phyloP scores from a whole-genome alignment of 306 rosid genomes.

The Rubus parviflorus region DNA sequence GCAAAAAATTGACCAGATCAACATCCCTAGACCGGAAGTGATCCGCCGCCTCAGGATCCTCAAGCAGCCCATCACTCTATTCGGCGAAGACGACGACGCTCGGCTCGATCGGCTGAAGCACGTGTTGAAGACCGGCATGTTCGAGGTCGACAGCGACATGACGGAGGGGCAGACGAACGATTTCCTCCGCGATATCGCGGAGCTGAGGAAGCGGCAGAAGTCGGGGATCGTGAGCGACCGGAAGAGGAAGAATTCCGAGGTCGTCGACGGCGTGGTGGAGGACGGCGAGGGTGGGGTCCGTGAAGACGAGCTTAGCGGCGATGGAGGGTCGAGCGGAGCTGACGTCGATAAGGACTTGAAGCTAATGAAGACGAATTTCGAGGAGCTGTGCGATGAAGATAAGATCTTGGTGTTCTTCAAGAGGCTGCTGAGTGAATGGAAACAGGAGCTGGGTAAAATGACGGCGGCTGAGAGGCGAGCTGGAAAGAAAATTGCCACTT shows the following conservation, averaged over 20 bases:
- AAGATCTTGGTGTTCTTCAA: constrained; percentile 89
- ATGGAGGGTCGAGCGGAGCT: constrained; percentile 69
- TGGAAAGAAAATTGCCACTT: constrained; percentile 93
- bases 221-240: constrained; percentile 83
- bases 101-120: constrained; percentile 81
- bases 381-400: constrained; percentile 82
- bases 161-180: constrained; percentile 98
- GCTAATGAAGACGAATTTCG: constrained; percentile 83
- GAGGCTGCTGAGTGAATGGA: constrained; percentile 91
- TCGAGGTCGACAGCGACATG: constrained; percentile 95
- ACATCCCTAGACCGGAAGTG: constrained; percentile 82
- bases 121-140: constrained; percentile 76
- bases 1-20: constrained; percentile 75
- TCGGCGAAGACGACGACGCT: constrained; percentile 88
- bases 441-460: constrained; percentile 88
- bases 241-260: constrained; percentile 69
- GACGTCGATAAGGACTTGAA: constrained; percentile 71
- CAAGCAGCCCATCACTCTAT: constrained; percentile 88
- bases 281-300: constrained; percentile 76
- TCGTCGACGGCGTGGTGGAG: constrained; percentile 63
- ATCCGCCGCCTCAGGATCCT: constrained; percentile 88
- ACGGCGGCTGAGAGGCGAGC: constrained; percentile 75
- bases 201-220: constrained; percentile 94
- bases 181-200: constrained; percentile 86
- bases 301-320: constrained; percentile 71